These are phyloP conservation scores for Polygonum maritimum DNA, from an alignment of 148 eudicot genomes.

Conservation along the genomic window DNA sequence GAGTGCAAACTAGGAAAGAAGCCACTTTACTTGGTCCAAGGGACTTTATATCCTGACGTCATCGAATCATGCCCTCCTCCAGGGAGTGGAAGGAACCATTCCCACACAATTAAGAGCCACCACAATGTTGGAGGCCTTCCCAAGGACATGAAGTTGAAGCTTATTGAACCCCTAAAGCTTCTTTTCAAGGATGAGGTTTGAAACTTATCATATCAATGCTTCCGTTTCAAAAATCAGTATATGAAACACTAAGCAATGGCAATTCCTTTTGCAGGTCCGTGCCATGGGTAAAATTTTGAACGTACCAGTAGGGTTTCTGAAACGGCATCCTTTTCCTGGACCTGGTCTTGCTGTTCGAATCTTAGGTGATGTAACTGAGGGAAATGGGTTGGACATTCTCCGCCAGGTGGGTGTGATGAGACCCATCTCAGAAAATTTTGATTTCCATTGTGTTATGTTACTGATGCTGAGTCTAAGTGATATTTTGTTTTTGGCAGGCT, in stretches of 20 bases:
- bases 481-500: conserved; percentile 29
- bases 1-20: conserved; percentile 55
- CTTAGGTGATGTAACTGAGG: conserved; percentile 85
- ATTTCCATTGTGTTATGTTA: background rate
- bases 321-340: conserved; percentile 97
- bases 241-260: background rate
- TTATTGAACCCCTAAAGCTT: conserved; percentile 91
- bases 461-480: background rate
- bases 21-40: conserved; percentile 85
- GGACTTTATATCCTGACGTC: conserved; percentile 94
- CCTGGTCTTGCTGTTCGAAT: conserved; percentile 97
- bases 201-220: too few species aligned
- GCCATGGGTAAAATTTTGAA: conserved; percentile 75
- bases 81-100: conserved; percentile 87
- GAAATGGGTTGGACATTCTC: conserved; percentile 63
- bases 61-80: conserved; percentile 99
- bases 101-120: conserved; percentile 96
- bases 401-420: conserved; percentile 40
- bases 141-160: conserved; percentile 94
- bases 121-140: conserved; percentile 99
- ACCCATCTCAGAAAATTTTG: background rate
- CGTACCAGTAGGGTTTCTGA: conserved; percentile 70
- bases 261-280: conserved; percentile 48
- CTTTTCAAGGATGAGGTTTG: conserved; percentile 91
- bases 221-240: background rate